Evolutionary conservation across 768 basidiomycete genomes (phyloP), one percentile per base, ranked within the genome.

Genomic region (Tulasnella sp.): DNA sequence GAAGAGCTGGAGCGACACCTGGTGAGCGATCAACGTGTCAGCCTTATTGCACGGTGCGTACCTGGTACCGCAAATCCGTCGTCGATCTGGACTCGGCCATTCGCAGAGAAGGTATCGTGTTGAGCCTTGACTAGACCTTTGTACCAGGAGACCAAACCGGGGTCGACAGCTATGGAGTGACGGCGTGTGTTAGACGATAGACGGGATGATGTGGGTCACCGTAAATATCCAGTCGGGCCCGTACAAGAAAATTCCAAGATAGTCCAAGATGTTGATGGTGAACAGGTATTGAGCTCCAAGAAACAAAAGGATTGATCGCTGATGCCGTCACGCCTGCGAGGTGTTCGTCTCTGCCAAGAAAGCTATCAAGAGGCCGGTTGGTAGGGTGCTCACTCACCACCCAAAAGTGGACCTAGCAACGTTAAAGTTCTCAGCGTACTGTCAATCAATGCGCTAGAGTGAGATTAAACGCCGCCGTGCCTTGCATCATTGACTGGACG

Each of bases 381-480:
- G 22, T 1, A 11, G 9, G n/a, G 9, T 29, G 22, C 5, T 52
- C 52, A 59, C 75, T 69, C 64, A 73, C 66, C 52, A 1, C 44
- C 72, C 6, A 68, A 40, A n/a, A 68, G 52, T 8, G 72, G 65
- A 34, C 41, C 72, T 67, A 26, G 29, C 17, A 68, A 68, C n/a
- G 34, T 34, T 11, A 12, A n/a, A n/a, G n/a, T n/a, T 16, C 3
- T 70, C 29, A 63, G 62, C 32, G 1, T n/a, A 40, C 1, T n/a
- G 76, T 87, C 79, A 78, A 92, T 83, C 73, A 87, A 84, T 63
- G 79, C 81, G 0, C 40, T 40, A 91, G 92, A 36, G 83, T 86
- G n/a, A n/a, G n/a, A 14, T 86, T 85, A 84, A 86, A 91, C 22
- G 32, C 52, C 32, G n/a, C n/a, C n/a, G n/a, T 7, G 29, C 63